A percentile compares a stretch with the other conserved stretches of the same genome.
These are phyloP conservation scores for Aciculoconidium aculeatum DNA, from an alignment of 805 yeast species.

Conservation along the genomic window DNA sequence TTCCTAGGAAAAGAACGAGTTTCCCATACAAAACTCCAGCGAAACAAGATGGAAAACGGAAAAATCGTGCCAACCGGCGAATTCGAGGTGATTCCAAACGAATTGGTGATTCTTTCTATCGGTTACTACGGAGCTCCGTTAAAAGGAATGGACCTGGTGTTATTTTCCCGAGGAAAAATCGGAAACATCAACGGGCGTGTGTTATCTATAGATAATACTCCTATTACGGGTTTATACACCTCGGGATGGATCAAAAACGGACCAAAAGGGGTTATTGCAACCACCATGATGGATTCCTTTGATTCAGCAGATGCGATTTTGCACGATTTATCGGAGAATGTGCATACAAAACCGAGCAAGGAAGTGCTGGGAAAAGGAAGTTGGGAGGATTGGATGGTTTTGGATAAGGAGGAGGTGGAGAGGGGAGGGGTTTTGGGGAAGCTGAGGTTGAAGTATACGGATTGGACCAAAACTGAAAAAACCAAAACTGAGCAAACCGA, in stretches of 20 bases:
- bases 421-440: constrained; percentile 47
- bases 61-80: constrained; percentile 34
- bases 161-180: constrained; percentile 25
- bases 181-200: constrained; percentile 32
- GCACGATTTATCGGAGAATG: constrained; percentile 43
- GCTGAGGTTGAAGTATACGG: constrained; percentile 56
- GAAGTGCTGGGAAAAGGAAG: constrained; percentile 5
- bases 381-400: constrained; percentile 65
- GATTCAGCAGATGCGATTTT: constrained; percentile 63
- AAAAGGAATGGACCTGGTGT: constrained; percentile 45
- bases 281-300: constrained; percentile 82
- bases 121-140: constrained; percentile 76
- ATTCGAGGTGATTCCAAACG: constrained; percentile 36
- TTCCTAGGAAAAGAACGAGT: constrained; percentile 37
- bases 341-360: constrained; percentile 15
- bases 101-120: constrained; percentile 70
- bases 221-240: constrained; percentile 53
- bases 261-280: constrained; percentile 84
- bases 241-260: constrained; percentile 91
- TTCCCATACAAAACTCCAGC: constrained; percentile 44
- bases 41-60: constrained; percentile 40
- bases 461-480: no score
- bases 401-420: constrained; percentile 48
- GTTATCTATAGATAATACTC: constrained; percentile 11
- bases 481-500: no score